phyloP scores from a whole-genome alignment of 305 asterid species.

The Solanum hybrid region DNA sequence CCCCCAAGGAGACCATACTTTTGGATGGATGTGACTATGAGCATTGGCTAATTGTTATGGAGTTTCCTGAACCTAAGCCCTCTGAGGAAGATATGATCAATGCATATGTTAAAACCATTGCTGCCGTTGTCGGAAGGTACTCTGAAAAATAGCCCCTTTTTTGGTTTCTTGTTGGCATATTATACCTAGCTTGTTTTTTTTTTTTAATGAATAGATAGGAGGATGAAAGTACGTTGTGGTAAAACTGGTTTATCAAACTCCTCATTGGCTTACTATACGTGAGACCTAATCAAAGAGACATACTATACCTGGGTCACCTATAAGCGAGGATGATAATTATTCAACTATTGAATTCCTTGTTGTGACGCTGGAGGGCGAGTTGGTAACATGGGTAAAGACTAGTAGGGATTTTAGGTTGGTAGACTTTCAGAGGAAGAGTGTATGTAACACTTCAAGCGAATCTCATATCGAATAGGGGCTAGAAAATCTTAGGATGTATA shows the following conservation, averaged over 20 bases:
- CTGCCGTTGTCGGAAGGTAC: slow-evolving; percentile 73
- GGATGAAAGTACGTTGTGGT: background rate
- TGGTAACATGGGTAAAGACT: background rate
- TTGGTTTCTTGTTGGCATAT: background rate
- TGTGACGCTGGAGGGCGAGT: background rate
- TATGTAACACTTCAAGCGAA: background rate
- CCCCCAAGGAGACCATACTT: slow-evolving; percentile 79
- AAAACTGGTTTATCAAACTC: background rate
- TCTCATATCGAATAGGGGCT: background rate
- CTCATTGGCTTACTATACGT: background rate
- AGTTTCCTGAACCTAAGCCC: slow-evolving; percentile 62
- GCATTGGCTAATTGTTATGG: slow-evolving; percentile 93
- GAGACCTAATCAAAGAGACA: background rate
- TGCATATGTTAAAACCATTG: slow-evolving; percentile 71
- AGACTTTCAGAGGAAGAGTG: background rate
- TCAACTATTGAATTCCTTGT: background rate
- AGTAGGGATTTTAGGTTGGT: background rate
- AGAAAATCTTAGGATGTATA: background rate
- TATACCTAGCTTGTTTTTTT: background rate
- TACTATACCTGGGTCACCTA: background rate
- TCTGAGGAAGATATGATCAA: slow-evolving; percentile 64
- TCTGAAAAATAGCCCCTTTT: background rate
- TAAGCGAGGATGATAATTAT: background rate
- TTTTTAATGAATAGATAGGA: background rate
- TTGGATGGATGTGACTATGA: slow-evolving; percentile 92